Conservation (phyloP, 2,329 filamentous ascomycete genomes). For the Elsinoe australis region DNA sequence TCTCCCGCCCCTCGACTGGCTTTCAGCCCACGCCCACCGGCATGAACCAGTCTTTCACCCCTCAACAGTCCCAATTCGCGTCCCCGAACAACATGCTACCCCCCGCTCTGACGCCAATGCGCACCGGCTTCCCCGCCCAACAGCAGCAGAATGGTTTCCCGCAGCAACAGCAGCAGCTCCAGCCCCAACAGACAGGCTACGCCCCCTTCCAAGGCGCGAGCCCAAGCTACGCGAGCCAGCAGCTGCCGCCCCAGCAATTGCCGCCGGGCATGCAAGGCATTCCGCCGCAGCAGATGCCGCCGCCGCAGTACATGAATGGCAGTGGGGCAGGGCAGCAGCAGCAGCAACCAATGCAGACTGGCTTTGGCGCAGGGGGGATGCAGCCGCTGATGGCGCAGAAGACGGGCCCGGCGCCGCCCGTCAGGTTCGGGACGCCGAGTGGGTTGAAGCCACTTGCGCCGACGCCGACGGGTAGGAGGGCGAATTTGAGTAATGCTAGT, state of each 20-base stretch:
- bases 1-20: slow-evolving; percentile 41
- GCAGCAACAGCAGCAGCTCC: slow-evolving; percentile 41
- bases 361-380: slow-evolving; percentile 16
- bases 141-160: slow-evolving; percentile 29
- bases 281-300: slow-evolving; percentile 7
- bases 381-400: slow-evolving; percentile 64
- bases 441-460: slow-evolving; percentile 69
- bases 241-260: not conserved
- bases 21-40: slow-evolving; percentile 38
- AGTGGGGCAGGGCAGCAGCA: slow-evolving; percentile 23
- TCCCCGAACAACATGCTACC: slow-evolving; percentile 41
- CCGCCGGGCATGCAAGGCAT: too few species aligned
- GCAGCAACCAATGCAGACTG: slow-evolving; percentile 8
- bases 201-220: slow-evolving; percentile 1
- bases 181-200: slow-evolving; percentile 46
- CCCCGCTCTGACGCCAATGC: slow-evolving; percentile 41
- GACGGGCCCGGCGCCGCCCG: slow-evolving; percentile 77
- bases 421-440: slow-evolving; percentile 74
- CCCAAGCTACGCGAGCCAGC: not conserved
- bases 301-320: slow-evolving; percentile 18
- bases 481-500: slow-evolving; percentile 93
- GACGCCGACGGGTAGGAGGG: slow-evolving; percentile 81
- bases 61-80: slow-evolving; percentile 34
- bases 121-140: slow-evolving; percentile 37
- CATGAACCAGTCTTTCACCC: slow-evolving; percentile 27